phyloP scores from a whole-genome alignment of 1,284 basidiomycete species.

The Acaromyces ingoldii region DNA sequence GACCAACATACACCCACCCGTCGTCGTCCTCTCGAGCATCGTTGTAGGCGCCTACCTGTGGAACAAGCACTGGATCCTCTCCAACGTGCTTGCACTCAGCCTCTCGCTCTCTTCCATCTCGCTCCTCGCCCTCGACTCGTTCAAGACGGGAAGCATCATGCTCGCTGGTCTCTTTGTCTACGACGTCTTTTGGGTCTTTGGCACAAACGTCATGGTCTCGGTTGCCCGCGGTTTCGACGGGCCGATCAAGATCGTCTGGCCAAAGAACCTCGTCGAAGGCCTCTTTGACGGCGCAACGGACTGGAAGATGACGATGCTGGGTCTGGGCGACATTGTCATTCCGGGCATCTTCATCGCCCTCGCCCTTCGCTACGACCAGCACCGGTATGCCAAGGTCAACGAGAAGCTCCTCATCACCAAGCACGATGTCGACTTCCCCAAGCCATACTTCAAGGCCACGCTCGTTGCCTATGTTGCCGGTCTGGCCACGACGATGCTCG shows the following conservation, averaged over 20 bases:
- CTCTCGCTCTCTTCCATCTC: conserved; percentile 78
- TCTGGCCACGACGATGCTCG: conserved; percentile 71
- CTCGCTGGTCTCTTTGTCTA: conserved; percentile 55
- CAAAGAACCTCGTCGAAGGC: conserved; percentile 48
- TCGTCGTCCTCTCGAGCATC: conserved; percentile 64
- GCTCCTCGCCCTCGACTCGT: conserved; percentile 80
- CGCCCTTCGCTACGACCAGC: conserved; percentile 78
- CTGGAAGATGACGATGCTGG: conserved; percentile 79
- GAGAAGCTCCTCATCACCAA: conserved; percentile 32
- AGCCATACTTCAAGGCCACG: conserved; percentile 73
- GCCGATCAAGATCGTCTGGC: conserved; percentile 65
- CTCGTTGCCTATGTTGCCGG: conserved; percentile 74
- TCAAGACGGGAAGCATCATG: conserved; percentile 78
- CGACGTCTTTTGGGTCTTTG: conserved; percentile 51
- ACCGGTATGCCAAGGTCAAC: conserved; percentile 53
- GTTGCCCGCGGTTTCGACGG: conserved; percentile 81
- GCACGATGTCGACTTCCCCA: conserved; percentile 55
- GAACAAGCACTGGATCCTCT: conserved; percentile 63
- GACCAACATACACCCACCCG: conserved; percentile 11
- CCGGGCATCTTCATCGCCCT: conserved; percentile 86
- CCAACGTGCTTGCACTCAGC: conserved; percentile 75
- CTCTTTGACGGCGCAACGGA: conserved; percentile 14
- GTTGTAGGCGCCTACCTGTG: conserved; percentile 67
- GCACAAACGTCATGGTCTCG: conserved; percentile 48
- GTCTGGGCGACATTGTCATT: conserved; percentile 83